Evolutionary conservation across 192 early-diverging fungal species (phyloP).

Genomic region (Coemansia sp.): DNA sequence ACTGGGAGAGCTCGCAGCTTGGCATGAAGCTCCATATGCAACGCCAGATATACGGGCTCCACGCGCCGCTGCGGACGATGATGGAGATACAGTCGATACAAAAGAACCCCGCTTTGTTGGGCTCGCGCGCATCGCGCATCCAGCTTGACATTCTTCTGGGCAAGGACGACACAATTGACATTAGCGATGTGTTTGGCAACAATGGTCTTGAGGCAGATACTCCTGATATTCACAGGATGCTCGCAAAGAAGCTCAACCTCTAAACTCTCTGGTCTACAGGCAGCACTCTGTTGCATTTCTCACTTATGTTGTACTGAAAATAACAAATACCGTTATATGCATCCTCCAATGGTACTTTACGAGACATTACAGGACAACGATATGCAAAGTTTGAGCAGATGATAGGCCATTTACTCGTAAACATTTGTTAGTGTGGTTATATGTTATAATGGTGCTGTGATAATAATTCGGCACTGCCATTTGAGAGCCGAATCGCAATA

Average conservation of each 20-base stretch:
- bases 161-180: constrained; percentile 84
- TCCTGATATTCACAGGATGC: constrained; percentile 26
- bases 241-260: constrained; percentile 22
- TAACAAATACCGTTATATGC: not conserved
- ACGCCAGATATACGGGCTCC: constrained; percentile 79
- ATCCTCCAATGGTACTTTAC: too few relatives aligned
- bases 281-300: not conserved
- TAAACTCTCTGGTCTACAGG: not conserved
- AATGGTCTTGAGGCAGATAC: constrained; percentile 25
- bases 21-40: constrained; percentile 80
- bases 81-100: constrained; percentile 78
- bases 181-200: constrained; percentile 88
- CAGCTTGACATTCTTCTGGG: constrained; percentile 84
- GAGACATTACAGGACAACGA: too few relatives aligned
- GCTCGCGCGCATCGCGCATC: constrained; percentile 46
- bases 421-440: too few relatives aligned
- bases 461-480: too few relatives aligned
- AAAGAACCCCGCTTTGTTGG: constrained; percentile 21
- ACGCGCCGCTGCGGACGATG: constrained; percentile 88
- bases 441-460: too few relatives aligned
- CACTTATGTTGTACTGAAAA: not conserved
- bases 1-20: constrained; percentile 84
- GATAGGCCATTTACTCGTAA: too few relatives aligned
- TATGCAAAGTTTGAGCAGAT: too few relatives aligned
- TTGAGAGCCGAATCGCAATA: too few relatives aligned